phyloP scores from a whole-genome alignment of 495 filamentous ascomycete genomes.

The Hypoxylon lienhwacheense region DNA sequence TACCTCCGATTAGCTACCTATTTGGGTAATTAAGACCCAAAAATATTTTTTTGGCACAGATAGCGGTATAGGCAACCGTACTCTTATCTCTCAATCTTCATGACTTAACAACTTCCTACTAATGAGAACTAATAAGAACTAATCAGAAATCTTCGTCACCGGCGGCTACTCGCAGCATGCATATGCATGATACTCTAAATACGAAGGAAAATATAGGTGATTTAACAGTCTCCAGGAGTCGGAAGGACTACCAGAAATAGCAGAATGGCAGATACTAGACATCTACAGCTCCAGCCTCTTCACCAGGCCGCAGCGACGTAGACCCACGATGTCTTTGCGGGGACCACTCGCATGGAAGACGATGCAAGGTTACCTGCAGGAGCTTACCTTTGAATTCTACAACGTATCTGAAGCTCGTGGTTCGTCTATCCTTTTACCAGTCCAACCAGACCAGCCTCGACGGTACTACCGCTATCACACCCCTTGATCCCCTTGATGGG shows the following conservation, averaged over 20 bases:
- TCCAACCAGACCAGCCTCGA: conserved; percentile 14
- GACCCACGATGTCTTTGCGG: conserved; percentile 20
- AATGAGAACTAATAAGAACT: conserved; percentile 22
- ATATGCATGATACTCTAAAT: conserved; percentile 33
- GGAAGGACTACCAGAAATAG: neutral
- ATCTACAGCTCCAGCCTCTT: conserved; percentile 10
- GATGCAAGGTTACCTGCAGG: conserved; percentile 36
- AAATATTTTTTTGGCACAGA: too few species aligned
- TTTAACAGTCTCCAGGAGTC: too few species aligned
- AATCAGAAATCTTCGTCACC: conserved; percentile 23
- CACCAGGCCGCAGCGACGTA: neutral
- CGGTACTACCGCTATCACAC: conserved; percentile 12
- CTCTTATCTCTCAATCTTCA: conserved; percentile 17
- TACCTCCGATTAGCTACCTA: too few species aligned
- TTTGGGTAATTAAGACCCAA: too few species aligned
- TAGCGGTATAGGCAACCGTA: too few species aligned
- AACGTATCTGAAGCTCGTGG: conserved; percentile 31
- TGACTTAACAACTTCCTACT: conserved; percentile 13
- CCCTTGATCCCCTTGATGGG: conserved; percentile 21
- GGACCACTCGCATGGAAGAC: conserved; percentile 32
- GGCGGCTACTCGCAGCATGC: conserved; percentile 34
- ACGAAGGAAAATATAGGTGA: conserved; percentile 16
- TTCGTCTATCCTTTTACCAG: conserved; percentile 32
- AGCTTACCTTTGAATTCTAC: conserved; percentile 24
- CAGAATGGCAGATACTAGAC: conserved; percentile 5